Conservation (phyloP, 805 yeast genomes). For the Phaffomyces thermotolerans region DNA sequence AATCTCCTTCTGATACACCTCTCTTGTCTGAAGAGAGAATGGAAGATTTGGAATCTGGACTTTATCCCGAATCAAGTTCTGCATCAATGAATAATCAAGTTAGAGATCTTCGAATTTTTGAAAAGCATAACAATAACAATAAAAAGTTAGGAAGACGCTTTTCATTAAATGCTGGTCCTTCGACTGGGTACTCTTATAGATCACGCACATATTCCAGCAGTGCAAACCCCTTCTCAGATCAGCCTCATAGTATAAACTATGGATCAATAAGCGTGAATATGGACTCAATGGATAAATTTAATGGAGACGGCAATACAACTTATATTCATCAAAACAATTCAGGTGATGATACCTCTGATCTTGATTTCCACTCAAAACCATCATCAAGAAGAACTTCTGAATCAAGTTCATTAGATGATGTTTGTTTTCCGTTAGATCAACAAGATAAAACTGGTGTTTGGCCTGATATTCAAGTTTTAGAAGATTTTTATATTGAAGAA, state of each 20-base stretch:
- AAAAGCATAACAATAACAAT: background rate
- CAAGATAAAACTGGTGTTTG: conserved; percentile 35
- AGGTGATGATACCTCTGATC: conserved; percentile 10
- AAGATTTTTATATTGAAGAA: conserved; percentile 74
- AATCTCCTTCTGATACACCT: conserved; percentile 5
- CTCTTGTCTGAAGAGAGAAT: conserved; percentile 1
- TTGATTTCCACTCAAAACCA: conserved; percentile 34
- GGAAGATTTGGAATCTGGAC: background rate
- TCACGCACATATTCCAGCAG: background rate
- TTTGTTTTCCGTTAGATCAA: conserved; percentile 66
- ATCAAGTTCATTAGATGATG: conserved; percentile 81
- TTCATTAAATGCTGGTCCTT: background rate
- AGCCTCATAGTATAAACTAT: conserved; percentile 1
- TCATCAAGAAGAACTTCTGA: conserved; percentile 36
- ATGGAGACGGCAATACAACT: background rate
- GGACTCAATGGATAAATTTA: conserved; percentile 1
- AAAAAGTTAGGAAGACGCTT: conserved; percentile 1
- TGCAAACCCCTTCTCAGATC: background rate
- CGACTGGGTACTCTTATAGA: background rate
- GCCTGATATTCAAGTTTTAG: conserved; percentile 78
- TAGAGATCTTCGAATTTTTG: conserved; percentile 8
- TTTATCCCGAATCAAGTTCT: background rate
- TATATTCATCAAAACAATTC: conserved; percentile 1
- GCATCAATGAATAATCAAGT: background rate
- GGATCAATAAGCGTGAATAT: conserved; percentile 6